Evolutionary conservation across 2,329 filamentous ascomycete species (phyloP).

Genomic region (Penicillium hesseltinei): DNA sequence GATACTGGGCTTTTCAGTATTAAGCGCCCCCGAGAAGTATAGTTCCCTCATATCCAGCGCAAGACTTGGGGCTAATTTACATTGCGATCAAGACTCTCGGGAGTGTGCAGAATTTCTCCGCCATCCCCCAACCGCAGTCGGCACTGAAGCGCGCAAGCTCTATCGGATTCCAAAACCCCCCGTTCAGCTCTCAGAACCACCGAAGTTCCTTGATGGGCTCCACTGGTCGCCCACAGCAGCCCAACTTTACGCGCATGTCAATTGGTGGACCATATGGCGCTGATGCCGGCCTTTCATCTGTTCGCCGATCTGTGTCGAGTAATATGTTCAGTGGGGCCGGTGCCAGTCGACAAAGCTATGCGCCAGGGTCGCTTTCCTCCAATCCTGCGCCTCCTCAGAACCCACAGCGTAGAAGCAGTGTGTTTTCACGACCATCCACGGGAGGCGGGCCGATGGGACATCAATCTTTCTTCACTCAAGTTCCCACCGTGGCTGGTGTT

Average conservation of each 20-base stretch:
- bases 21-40: constrained; percentile 84
- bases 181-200: constrained; percentile 68
- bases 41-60: constrained; percentile 28
- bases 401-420: constrained; percentile 72
- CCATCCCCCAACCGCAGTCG: constrained; percentile 85
- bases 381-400: constrained; percentile 53
- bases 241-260: constrained; percentile 81
- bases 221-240: constrained; percentile 77
- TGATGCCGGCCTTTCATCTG: constrained; percentile 77
- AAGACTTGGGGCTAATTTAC: constrained; percentile 18
- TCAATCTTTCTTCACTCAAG: constrained; percentile 93
- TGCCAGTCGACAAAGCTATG: constrained; percentile 69
- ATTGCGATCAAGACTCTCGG: constrained; percentile 65
- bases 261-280: constrained; percentile 69
- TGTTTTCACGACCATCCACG: constrained; percentile 71
- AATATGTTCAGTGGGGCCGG: constrained; percentile 58
- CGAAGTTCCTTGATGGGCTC: constrained; percentile 88
- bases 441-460: constrained; percentile 64
- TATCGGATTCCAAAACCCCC: constrained; percentile 62
- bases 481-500: constrained; percentile 74
- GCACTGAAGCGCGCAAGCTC: constrained; percentile 92
- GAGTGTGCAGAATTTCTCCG: constrained; percentile 75
- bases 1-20: constrained; percentile 87
- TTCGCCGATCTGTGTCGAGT: constrained; percentile 75
- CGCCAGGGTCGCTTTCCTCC: constrained; percentile 57